phyloP scores from a whole-genome alignment of 805 yeast species.

The Kazachstania psychrophila region DNA sequence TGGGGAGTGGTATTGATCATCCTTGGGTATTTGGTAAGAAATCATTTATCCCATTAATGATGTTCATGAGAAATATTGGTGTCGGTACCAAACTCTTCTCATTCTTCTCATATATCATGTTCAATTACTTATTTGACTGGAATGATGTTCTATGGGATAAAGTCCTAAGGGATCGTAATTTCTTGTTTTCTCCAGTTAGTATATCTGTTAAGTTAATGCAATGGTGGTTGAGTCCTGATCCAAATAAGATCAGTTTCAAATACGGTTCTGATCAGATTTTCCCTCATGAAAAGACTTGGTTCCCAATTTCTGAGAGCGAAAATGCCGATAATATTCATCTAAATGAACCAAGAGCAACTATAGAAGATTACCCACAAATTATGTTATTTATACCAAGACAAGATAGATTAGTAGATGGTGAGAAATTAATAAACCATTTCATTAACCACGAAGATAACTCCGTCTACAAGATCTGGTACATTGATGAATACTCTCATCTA shows the following conservation, averaged over 20 bases:
- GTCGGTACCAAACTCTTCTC: conserved; percentile 50
- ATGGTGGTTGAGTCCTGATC: conserved; percentile 71
- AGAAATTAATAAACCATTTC: conserved; percentile 55
- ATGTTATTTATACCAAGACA: conserved; percentile 59
- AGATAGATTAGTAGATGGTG: conserved; percentile 75
- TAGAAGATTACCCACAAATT: conserved; percentile 44
- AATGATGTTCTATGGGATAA: conserved; percentile 68
- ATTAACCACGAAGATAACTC: conserved; percentile 41
- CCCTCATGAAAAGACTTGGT: conserved; percentile 49
- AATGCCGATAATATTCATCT: conserved; percentile 13
- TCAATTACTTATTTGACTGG: conserved; percentile 85
- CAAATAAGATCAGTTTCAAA: conserved; percentile 35
- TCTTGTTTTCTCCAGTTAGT: conserved; percentile 77
- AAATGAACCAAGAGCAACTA: conserved; percentile 29
- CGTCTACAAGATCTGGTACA: conserved; percentile 25
- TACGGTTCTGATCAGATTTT: conserved; percentile 36
- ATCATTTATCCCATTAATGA: conserved; percentile 72
- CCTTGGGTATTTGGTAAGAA: conserved; percentile 61
- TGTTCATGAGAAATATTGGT: conserved; percentile 42
- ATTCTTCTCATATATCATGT: conserved; percentile 64
- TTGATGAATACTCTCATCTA: conserved; percentile 69
- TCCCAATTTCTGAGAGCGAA: conserved; percentile 20
- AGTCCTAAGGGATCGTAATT: conserved; percentile 58
- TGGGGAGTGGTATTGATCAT: conserved; percentile 42
- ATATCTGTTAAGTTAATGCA: conserved; percentile 74